Evolutionary conservation across 106 monocot genomes (phyloP).

Genomic region (Allium fistulosum): DNA sequence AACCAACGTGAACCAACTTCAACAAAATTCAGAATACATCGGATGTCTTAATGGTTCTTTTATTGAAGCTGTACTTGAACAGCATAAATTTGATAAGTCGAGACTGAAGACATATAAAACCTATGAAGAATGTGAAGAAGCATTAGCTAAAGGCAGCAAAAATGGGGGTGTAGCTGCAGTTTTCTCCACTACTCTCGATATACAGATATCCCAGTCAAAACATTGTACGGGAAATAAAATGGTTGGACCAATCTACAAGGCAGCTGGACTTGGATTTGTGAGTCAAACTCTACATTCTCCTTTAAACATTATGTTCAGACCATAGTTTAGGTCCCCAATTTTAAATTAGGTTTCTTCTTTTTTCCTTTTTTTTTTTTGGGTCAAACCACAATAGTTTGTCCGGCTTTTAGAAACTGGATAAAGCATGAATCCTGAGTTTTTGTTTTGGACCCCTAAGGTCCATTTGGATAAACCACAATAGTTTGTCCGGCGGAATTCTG

Average conservation of each 20-base stretch:
- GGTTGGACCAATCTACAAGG: constrained; percentile 25
- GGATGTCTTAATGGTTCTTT: constrained; percentile 23
- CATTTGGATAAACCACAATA: no score
- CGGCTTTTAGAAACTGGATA: no score
- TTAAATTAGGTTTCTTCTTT: no score
- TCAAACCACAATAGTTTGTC: no score
- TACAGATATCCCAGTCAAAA: constrained; percentile 10
- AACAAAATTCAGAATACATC: constrained; percentile 12
- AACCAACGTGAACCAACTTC: constrained; percentile 17
- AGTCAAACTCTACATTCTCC: not conserved
- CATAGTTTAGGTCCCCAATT: no score
- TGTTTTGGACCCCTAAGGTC: no score
- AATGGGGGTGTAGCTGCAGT: constrained; percentile 22
- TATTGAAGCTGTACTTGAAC: constrained; percentile 4
- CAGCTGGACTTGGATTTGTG: constrained; percentile 22
- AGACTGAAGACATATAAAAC: not conserved
- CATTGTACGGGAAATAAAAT: constrained; percentile 10
- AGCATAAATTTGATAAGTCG: constrained; percentile 3
- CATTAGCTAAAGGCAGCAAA: constrained; percentile 11
- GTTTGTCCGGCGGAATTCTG: no score
- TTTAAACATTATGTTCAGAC: no score
- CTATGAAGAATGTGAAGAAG: constrained; percentile 9
- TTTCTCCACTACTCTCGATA: constrained; percentile 6
- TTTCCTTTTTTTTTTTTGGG: no score
- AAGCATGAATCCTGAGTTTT: no score